Conservation (phyloP, 2,329 filamentous ascomycete genomes). For the Podosphaera aphanis region DNA sequence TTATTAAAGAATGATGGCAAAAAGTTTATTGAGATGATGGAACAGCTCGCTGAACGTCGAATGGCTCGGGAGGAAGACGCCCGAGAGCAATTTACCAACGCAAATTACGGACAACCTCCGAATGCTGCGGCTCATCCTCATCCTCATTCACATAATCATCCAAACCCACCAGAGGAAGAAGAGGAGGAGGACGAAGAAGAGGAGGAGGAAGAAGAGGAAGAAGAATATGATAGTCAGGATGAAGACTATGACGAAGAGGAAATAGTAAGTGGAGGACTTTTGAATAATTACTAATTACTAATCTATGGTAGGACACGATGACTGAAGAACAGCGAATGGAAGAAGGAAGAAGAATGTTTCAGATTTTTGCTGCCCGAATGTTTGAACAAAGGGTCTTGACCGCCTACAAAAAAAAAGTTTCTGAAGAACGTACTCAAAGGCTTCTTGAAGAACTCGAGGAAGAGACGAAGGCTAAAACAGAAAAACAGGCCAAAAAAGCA, state of each 20-base stretch:
- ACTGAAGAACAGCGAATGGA: constrained; percentile 98
- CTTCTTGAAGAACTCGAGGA: constrained; percentile 79
- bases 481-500: constrained; percentile 78
- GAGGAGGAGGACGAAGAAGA: constrained; percentile 35
- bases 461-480: constrained; percentile 50
- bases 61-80: constrained; percentile 94
- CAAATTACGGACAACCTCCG: constrained; percentile 29
- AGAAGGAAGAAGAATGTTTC: constrained; percentile 94
- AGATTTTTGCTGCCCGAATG: constrained; percentile 97
- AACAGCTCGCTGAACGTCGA: constrained; percentile 85
- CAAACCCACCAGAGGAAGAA: constrained; percentile 48
- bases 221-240: constrained; percentile 32
- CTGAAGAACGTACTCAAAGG: constrained; percentile 72
- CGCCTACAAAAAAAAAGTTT: constrained; percentile 94
- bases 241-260: constrained; percentile 44
- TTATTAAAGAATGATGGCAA: constrained; percentile 96
- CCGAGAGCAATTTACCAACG: constrained; percentile 35
- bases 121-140: constrained; percentile 28
- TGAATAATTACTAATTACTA: constrained; percentile 15
- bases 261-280: constrained; percentile 23
- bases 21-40: constrained; percentile 99
- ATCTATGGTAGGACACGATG: constrained; percentile 55
- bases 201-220: constrained; percentile 36
- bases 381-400: constrained; percentile 93
- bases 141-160: constrained; percentile 39